Conservation (phyloP, 441 rosid species). For the Kokia cookei region DNA sequence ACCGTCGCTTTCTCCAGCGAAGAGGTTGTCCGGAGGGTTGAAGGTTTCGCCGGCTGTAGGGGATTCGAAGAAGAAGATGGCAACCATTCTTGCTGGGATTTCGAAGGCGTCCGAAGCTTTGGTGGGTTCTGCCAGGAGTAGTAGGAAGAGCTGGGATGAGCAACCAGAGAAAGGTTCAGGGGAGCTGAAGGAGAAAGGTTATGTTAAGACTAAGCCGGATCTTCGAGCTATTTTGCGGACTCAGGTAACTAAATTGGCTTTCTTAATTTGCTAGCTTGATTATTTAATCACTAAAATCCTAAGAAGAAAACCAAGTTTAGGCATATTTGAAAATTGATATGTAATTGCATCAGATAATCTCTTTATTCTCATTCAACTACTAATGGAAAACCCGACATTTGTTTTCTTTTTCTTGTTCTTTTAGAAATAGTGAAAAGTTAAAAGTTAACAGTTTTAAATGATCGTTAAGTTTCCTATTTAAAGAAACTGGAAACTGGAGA, state of each 20-base stretch:
- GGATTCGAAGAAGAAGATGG: slow-evolving; percentile 87
- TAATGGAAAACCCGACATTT: not conserved
- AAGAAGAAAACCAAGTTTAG: not conserved
- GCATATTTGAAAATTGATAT: not conserved
- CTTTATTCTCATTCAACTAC: not conserved
- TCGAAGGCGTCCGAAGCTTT: slow-evolving; percentile 64
- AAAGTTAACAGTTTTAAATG: not conserved
- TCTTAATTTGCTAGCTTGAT: not conserved
- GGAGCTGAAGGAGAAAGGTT: slow-evolving; percentile 47
- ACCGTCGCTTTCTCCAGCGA: slow-evolving; percentile 68
- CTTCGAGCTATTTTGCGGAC: slow-evolving; percentile 69
- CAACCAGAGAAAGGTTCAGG: slow-evolving; percentile 15
- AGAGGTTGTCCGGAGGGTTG: slow-evolving; percentile 65
- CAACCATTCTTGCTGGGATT: slow-evolving; percentile 50
- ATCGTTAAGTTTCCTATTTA: not conserved
- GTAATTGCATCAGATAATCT: not conserved
- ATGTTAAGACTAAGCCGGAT: slow-evolving; percentile 47
- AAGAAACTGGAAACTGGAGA: not conserved
- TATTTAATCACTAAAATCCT: not conserved
- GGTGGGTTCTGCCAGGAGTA: slow-evolving; percentile 42
- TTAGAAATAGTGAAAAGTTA: not conserved
- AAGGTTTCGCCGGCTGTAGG: slow-evolving; percentile 58
- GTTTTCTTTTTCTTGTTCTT: no score
- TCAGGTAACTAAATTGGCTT: slow-evolving; percentile 42
- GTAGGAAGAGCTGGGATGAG: slow-evolving; percentile 78